These are phyloP conservation scores for Ophiostoma sp. DNA, from an alignment of 2,329 filamentous ascomycete species.

Conservation along the genomic window DNA sequence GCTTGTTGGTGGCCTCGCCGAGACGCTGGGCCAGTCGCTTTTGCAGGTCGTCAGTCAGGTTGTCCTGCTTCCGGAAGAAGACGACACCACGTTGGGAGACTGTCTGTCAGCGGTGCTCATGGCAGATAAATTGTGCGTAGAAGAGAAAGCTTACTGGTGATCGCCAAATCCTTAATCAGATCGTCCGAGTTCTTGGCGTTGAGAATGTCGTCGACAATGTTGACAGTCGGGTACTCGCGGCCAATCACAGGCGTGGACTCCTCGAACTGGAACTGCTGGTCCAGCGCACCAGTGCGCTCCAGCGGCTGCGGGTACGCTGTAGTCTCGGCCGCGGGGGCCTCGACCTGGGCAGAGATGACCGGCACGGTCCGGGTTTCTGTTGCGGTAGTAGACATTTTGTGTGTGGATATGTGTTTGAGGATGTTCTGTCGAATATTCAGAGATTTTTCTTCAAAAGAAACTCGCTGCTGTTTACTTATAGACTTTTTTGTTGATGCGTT, in stretches of 20 bases:
- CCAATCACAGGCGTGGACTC: slow-evolving; percentile 58
- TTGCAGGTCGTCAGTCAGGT: slow-evolving; percentile 28
- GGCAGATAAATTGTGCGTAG: neutral
- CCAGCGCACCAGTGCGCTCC: slow-evolving; percentile 40
- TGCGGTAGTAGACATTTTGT: neutral
- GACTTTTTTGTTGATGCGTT: neutral
- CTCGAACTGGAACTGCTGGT: slow-evolving; percentile 45
- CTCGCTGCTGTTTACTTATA: neutral
- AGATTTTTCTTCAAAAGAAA: neutral
- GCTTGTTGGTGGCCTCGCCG: slow-evolving; percentile 35
- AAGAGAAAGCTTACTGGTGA: slow-evolving; percentile 41
- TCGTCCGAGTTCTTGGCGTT: slow-evolving; percentile 53
- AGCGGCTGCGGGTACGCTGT: slow-evolving; percentile 25
- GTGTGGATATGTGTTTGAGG: neutral
- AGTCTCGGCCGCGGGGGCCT: neutral
- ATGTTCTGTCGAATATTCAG: neutral
- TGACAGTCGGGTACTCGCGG: slow-evolving; percentile 49
- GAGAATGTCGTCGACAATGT: slow-evolving; percentile 55
- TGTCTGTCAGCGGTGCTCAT: neutral
- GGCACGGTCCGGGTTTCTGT: slow-evolving; percentile 11
- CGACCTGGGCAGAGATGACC: slow-evolving; percentile 1
- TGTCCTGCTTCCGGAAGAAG: slow-evolving; percentile 52
- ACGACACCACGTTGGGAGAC: slow-evolving; percentile 52
- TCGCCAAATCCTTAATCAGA: slow-evolving; percentile 59
- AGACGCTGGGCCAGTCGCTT: slow-evolving; percentile 28